Conservation (phyloP, 768 basidiomycete species). For the Solioccasus polychromus region DNA sequence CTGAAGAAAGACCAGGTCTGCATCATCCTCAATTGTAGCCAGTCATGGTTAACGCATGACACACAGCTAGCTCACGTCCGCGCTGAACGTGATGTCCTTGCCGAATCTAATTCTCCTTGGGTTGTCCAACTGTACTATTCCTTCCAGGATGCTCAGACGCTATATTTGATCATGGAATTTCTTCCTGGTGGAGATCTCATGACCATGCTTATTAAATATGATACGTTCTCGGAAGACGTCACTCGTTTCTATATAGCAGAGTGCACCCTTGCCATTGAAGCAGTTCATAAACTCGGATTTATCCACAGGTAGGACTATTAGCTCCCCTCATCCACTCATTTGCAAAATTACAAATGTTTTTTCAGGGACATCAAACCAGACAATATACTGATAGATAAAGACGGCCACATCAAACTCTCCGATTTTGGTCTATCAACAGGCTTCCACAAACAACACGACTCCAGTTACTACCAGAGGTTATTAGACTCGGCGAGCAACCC, state of each 20-base stretch:
- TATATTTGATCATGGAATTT: slow-evolving; percentile 97
- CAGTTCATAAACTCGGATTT: slow-evolving; percentile 97
- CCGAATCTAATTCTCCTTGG: slow-evolving; percentile 96
- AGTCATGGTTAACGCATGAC: slow-evolving; percentile 4
- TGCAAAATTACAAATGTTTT: not conserved
- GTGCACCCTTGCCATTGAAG: slow-evolving; percentile 96
- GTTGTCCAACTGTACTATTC: slow-evolving; percentile 98
- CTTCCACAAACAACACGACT: slow-evolving; percentile 97
- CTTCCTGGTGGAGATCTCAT: slow-evolving; percentile 92
- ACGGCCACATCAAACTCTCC: slow-evolving; percentile 94
- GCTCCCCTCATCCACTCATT: slow-evolving; percentile 23
- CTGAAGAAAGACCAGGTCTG: slow-evolving; percentile 96
- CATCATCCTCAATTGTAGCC: not conserved
- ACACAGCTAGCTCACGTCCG: slow-evolving; percentile 91
- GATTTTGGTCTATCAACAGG: slow-evolving; percentile 98
- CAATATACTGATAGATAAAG: slow-evolving; percentile 97
- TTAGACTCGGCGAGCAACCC: slow-evolving; percentile 61
- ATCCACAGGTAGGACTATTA: slow-evolving; percentile 99
- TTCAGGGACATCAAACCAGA: slow-evolving; percentile 97
- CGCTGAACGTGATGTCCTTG: slow-evolving; percentile 93
- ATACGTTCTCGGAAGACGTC: slow-evolving; percentile 97
- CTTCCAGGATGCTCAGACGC: slow-evolving; percentile 93
- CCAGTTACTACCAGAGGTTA: slow-evolving; percentile 88
- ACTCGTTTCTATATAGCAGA: slow-evolving; percentile 99
- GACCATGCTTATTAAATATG: slow-evolving; percentile 99